These are phyloP conservation scores for Nemania sp. DNA, from an alignment of 2,329 filamentous ascomycete species.

Conservation along the genomic window DNA sequence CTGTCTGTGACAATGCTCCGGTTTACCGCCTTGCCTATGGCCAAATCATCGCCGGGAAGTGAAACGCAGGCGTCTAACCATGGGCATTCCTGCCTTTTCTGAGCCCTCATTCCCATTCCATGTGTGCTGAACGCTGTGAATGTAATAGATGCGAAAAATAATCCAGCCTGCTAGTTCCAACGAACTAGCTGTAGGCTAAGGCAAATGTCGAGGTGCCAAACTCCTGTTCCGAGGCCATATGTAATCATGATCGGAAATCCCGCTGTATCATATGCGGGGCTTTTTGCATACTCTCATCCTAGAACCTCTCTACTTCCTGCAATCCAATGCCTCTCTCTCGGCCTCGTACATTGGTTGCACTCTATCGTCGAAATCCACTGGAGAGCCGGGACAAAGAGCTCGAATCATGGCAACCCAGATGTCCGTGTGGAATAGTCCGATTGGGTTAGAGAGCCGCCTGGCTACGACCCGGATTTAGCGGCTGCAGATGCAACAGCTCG, in stretches of 20 bases:
- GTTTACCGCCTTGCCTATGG: neutral
- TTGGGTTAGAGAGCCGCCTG: neutral
- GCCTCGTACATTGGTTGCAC: too few relatives aligned
- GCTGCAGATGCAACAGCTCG: slow-evolving; percentile 40
- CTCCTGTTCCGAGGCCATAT: too few relatives aligned
- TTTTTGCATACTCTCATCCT: too few relatives aligned
- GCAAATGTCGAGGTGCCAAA: neutral
- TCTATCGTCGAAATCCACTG: too few relatives aligned
- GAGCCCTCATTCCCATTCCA: neutral
- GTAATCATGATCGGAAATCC: too few relatives aligned
- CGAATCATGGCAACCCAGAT: too few relatives aligned
- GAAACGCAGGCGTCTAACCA: neutral
- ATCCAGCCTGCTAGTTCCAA: neutral
- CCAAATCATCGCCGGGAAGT: neutral
- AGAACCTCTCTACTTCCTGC: too few relatives aligned
- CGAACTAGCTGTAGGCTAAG: neutral
- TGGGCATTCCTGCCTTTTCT: neutral
- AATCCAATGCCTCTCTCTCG: too few relatives aligned
- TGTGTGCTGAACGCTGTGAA: neutral
- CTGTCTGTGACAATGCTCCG: neutral
- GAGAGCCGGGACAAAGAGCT: too few relatives aligned
- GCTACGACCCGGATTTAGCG: slow-evolving; percentile 36
- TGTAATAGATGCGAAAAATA: neutral
- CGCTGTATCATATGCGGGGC: too few relatives aligned
- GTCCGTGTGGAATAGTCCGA: neutral